Base-by-base conservation (phyloP, 2,329 filamentous ascomycete genomes). In the Mycosphaerella arachidis region DNA sequence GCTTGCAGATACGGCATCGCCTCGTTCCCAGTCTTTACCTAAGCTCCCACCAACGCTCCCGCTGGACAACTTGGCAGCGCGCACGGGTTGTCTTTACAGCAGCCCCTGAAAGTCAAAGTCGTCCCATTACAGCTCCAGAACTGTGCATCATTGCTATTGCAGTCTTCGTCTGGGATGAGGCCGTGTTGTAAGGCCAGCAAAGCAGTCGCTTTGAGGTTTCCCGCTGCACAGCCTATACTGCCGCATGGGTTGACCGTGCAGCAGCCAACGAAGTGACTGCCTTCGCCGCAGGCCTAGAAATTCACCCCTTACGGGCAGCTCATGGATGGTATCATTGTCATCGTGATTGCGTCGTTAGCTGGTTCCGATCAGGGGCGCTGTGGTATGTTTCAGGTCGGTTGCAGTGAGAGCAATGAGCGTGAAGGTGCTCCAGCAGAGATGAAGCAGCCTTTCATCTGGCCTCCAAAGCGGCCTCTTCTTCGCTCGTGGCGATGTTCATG, bases 81-180 rank as follows among this genome's bases (percentile, higher is more conserved):
- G 30, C 59, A 62, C 29, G 57, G 59, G 40, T 56, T 48, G 16
- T 13, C 48, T n/a, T 59, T 48, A 52, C 59, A 62, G 27, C 59
- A 62, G 3, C 59, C 56, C 59, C 56, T 53, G 46, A 62, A 62
- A 13, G 59, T 52, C 30, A 56, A 52, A 24, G 6, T 29, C n/a
- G 29, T 53, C 3, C 18, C 45, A 12, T n/a, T 20, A 35, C 60
- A 57, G 29, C 57, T 62, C 12, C 50, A 59, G 60, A 62, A 62
- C 13, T 33, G 53, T 13, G 53, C 53, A 30, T 27, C 35, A 18
- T 30, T 48, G 12, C 37, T 43, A n/a, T 43, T 16, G 45, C 60
- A 62, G 33, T 62, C 27, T 35, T 62, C 45, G 18, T 56, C 60
- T 13, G 57, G 24, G 16, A 56, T 20, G 7, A 45, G n/a, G 1